phyloP scores from a whole-genome alignment of 1,284 basidiomycete genomes.

The Volvariella surrecta region DNA sequence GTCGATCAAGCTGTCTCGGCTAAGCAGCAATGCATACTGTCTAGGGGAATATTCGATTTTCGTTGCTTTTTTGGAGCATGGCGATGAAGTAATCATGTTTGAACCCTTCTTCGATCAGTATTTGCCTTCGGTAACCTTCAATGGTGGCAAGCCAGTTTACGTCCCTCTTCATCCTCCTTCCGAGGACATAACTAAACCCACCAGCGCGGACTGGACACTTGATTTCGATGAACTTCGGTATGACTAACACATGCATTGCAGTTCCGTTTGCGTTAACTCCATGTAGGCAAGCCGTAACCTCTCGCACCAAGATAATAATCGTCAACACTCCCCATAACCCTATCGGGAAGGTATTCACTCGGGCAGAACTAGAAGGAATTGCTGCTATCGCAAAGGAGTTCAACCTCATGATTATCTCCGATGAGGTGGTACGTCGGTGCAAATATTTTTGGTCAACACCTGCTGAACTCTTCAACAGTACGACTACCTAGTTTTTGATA shows the following conservation, averaged over 20 bases:
- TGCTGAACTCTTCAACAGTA: constrained; percentile 44
- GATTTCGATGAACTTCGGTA: constrained; percentile 81
- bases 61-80: constrained; percentile 79
- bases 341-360: constrained; percentile 90
- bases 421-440: constrained; percentile 77
- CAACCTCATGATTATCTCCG: constrained; percentile 89
- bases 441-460: constrained; percentile 5
- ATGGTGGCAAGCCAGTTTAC: constrained; percentile 88
- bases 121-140: constrained; percentile 86
- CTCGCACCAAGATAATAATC: constrained; percentile 87
- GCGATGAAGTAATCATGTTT: constrained; percentile 97
- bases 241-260: no score
- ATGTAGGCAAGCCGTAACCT: constrained; percentile 67
- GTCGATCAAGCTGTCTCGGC: not conserved
- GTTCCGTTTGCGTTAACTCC: no score
- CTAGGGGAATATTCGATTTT: constrained; percentile 87
- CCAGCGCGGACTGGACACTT: constrained; percentile 80
- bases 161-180: constrained; percentile 89
- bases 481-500: constrained; percentile 89
- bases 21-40: no score
- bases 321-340: constrained; percentile 97
- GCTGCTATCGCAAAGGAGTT: constrained; percentile 86
- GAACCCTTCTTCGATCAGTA: constrained; percentile 99
- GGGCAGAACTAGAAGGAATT: constrained; percentile 75
- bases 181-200: constrained; percentile 42